Percentiles rank a stretch among this genome's conserved stretches.
phyloP scores from a whole-genome alignment of 352 stramenopile species.

The Globisporangium canariense region DNA sequence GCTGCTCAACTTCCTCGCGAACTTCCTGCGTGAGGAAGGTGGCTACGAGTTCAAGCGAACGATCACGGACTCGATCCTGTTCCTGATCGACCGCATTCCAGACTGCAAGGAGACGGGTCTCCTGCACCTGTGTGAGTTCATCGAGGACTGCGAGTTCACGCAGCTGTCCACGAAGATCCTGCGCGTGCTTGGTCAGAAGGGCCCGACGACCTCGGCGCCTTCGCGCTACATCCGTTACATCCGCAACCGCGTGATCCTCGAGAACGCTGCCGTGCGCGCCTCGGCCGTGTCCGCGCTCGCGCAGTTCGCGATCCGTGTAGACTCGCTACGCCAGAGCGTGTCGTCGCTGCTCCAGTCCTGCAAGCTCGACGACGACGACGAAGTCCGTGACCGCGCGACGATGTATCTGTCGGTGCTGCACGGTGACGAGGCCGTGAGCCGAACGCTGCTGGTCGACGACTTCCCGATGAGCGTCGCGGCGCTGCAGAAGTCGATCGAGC shows the following conservation, averaged over 20 bases:
- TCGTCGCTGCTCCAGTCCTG: conserved; percentile 93
- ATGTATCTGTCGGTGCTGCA: conserved; percentile 84
- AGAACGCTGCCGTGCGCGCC: conserved; percentile 96
- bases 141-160: conserved; percentile 96
- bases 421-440: conserved; percentile 47
- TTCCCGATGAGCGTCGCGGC: conserved; percentile 72
- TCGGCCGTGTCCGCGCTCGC: conserved; percentile 95
- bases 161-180: conserved; percentile 93
- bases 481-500: conserved; percentile 85
- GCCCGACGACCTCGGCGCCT: conserved; percentile 91
- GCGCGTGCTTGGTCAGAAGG: conserved; percentile 94
- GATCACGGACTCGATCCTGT: conserved; percentile 97
- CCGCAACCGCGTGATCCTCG: conserved; percentile 99
- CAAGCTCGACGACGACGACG: conserved; percentile 97
- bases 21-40: conserved; percentile 95
- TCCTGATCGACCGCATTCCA: conserved; percentile 95
- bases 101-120: conserved; percentile 97
- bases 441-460: conserved; percentile 62
- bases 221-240: conserved; percentile 99
- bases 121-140: conserved; percentile 99
- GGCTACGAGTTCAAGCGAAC: conserved; percentile 99
- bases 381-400: conserved; percentile 93
- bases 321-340: conserved; percentile 92
- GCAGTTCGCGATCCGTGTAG: conserved; percentile 95
- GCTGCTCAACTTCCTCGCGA: conserved; percentile 97